These are phyloP conservation scores for Hyphodiscus sp. DNA, from an alignment of 2,329 filamentous ascomycete species.

Conservation along the genomic window DNA sequence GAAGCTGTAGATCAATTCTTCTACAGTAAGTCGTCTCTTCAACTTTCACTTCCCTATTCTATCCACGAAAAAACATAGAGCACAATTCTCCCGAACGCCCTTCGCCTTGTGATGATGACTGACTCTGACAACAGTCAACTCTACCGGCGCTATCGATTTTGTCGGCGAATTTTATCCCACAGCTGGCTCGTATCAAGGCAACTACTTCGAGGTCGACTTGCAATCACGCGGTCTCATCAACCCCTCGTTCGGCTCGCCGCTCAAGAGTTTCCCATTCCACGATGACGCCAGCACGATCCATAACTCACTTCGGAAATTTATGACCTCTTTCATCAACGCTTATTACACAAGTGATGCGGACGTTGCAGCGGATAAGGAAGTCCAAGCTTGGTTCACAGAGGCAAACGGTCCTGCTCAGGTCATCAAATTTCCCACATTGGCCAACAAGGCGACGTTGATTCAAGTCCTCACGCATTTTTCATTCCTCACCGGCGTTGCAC, in stretches of 20 bases:
- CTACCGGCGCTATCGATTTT: conserved; percentile 6
- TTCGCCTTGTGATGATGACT: no score
- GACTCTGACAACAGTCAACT: no score
- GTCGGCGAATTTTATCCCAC: conserved; percentile 8
- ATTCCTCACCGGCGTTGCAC: conserved; percentile 32
- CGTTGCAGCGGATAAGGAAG: conserved; percentile 34
- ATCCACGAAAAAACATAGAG: no score
- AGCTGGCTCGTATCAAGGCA: conserved; percentile 30
- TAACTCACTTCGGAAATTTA: conserved; percentile 33
- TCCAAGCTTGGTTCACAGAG: conserved; percentile 40
- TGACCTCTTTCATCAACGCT: conserved; percentile 36
- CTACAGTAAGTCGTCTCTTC: no score
- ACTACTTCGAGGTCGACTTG: conserved; percentile 36
- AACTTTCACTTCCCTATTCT: no score
- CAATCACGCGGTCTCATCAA: conserved; percentile 36
- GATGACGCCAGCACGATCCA: conserved; percentile 36
- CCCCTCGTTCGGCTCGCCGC: conserved; percentile 28
- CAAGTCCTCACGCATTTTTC: conserved; percentile 38
- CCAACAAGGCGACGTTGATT: conserved; percentile 28
- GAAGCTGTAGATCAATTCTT: conserved; percentile 15
- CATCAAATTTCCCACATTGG: conserved; percentile 35
- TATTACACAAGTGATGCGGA: conserved; percentile 35
- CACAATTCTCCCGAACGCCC: no score
- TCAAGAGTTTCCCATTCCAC: conserved; percentile 39
- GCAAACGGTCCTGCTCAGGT: conserved; percentile 35